A percentile compares a stretch with the other conserved stretches of the same genome.
Conservation (phyloP, 352 stramenopile genomes). For the Globisporangium recalcitrans region DNA sequence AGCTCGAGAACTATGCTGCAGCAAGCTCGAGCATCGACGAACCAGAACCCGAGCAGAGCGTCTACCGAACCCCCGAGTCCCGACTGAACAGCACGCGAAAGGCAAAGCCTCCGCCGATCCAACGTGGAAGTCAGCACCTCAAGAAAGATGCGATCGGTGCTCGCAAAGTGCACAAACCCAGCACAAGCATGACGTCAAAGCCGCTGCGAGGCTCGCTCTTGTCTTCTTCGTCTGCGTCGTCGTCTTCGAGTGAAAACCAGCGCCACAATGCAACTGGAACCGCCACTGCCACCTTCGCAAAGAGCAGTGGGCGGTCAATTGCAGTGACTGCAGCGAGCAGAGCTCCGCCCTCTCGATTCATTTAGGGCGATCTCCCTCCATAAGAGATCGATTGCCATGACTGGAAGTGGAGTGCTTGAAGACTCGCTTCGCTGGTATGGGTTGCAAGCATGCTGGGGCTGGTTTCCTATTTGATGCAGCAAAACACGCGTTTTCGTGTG, state of each 20-base stretch:
- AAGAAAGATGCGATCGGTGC: neutral
- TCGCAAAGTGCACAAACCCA: conserved; percentile 1
- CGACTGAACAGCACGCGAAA: conserved; percentile 1
- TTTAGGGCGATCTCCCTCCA: neutral
- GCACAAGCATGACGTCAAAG: conserved; percentile 3
- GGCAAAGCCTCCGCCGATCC: conserved; percentile 4
- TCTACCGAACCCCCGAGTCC: conserved; percentile 8
- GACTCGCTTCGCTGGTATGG: no score
- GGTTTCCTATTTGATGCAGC: no score
- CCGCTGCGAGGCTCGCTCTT: conserved; percentile 7
- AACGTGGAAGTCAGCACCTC: neutral
- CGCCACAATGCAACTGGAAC: neutral
- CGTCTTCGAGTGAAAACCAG: neutral
- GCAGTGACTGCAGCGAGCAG: neutral
- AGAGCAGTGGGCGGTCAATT: neutral
- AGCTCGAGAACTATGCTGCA: conserved; percentile 13
- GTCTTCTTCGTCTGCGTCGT: conserved; percentile 1
- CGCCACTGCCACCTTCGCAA: neutral
- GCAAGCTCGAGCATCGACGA: neutral
- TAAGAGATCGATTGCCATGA: no score
- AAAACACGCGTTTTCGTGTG: no score
- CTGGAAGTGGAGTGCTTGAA: no score
- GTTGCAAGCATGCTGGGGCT: no score
- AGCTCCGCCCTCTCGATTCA: neutral
- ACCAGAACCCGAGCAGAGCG: conserved; percentile 11